Conservation (phyloP, 306 rosid species). For the Rubus idaeus region DNA sequence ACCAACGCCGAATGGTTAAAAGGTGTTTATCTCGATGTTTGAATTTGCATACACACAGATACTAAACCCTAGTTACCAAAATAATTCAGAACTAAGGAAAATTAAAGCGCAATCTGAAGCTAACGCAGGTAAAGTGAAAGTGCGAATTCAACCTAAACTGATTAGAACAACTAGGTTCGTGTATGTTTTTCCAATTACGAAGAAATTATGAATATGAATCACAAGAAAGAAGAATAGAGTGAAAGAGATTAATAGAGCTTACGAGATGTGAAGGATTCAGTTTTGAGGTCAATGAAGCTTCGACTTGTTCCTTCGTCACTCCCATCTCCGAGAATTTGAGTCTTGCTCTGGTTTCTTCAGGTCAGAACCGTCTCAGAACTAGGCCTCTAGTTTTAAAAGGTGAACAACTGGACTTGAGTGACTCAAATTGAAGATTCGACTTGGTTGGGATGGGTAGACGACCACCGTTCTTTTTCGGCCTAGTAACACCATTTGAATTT, state of each 20-base stretch:
- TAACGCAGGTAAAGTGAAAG: no score
- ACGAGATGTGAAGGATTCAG: conserved; percentile 79
- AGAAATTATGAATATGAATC: not conserved
- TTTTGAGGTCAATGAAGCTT: conserved; percentile 69
- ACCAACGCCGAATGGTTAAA: not conserved
- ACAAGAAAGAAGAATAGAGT: not conserved
- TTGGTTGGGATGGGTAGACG: not conserved
- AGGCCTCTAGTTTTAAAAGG: not conserved
- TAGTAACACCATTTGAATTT: no score
- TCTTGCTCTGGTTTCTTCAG: not conserved
- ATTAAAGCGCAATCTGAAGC: not conserved
- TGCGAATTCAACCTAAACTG: not conserved
- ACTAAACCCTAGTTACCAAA: not conserved
- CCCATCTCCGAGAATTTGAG: conserved; percentile 44
- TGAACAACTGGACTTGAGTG: not conserved
- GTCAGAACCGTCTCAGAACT: not conserved
- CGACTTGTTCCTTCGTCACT: conserved; percentile 81
- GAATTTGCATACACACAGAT: not conserved
- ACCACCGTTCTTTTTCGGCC: no score
- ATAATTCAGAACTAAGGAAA: not conserved
- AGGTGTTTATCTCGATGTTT: not conserved
- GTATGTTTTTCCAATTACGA: not conserved
- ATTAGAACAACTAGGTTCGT: no score
- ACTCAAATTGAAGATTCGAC: not conserved
- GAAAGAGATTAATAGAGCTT: conserved; percentile 23